Evolutionary conservation across 129 eudicot species (phyloP).

Genomic region (Heracleum sosnowskyi): DNA sequence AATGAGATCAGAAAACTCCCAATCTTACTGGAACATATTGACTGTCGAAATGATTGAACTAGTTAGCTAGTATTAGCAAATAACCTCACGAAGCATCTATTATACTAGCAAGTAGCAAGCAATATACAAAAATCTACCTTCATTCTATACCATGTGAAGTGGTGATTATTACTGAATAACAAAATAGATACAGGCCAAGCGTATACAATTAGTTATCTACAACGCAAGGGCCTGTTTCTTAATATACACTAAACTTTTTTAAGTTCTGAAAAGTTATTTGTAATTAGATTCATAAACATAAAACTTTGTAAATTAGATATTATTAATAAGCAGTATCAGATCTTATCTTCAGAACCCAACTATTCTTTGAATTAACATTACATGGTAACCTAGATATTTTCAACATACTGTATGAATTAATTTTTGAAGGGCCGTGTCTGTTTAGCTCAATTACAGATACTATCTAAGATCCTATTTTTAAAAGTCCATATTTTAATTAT

Average conservation of each 20-base stretch:
- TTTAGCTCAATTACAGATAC: not conserved
- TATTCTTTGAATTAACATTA: not conserved
- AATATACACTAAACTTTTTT: too few species aligned
- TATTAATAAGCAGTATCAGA: not conserved
- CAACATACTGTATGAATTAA: not conserved
- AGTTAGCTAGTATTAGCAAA: not conserved
- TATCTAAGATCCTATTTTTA: not conserved
- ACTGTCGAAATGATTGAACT: not conserved
- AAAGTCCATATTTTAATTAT: not conserved
- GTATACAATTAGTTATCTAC: not conserved
- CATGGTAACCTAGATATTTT: not conserved
- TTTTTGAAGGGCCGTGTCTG: not conserved
- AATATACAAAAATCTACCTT: not conserved
- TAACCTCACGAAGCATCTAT: not conserved
- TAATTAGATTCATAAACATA: too few species aligned
- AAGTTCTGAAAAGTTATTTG: too few species aligned
- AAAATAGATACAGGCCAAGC: slow-evolving; percentile 4
- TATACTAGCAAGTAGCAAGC: not conserved
- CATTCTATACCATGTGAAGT: not conserved
- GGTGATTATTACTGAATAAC: not conserved
- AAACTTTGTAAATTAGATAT: too few species aligned
- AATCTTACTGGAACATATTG: not conserved
- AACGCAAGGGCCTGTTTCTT: not conserved
- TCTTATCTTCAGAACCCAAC: not conserved
- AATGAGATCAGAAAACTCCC: slow-evolving; percentile 25